Percentiles rank a stretch among this genome's conserved stretches.
Conservation (phyloP, 2,329 filamentous ascomycete species). For the Rutstroemia sp. region DNA sequence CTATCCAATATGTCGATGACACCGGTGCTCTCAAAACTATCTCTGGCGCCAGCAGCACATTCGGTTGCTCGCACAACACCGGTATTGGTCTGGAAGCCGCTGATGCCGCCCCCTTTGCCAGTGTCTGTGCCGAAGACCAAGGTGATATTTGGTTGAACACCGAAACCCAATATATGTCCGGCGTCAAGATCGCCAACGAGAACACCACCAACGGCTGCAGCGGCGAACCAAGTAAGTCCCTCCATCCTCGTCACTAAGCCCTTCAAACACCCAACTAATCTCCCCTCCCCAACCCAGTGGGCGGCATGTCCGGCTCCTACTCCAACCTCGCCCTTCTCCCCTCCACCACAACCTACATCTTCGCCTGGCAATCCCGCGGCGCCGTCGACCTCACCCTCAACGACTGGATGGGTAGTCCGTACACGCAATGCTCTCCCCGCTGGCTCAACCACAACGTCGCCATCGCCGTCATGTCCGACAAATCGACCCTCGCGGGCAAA, state of each 20-base stretch:
- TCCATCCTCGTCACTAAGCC: not conserved
- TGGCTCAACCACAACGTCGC: slow-evolving; percentile 48
- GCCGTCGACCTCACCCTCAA: slow-evolving; percentile 47
- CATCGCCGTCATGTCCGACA: slow-evolving; percentile 48
- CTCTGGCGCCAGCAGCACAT: slow-evolving; percentile 40
- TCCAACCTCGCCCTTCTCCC: slow-evolving; percentile 47
- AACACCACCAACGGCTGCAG: slow-evolving; percentile 51
- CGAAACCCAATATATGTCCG: slow-evolving; percentile 48
- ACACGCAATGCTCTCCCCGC: slow-evolving; percentile 37
- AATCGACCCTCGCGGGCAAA: slow-evolving; percentile 45
- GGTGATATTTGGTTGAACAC: slow-evolving; percentile 59
- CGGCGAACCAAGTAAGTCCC: slow-evolving; percentile 39
- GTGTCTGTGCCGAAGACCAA: slow-evolving; percentile 43
- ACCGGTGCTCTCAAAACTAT: slow-evolving; percentile 44
- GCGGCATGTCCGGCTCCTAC: slow-evolving; percentile 57
- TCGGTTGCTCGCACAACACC: slow-evolving; percentile 59
- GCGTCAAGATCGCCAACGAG: slow-evolving; percentile 55
- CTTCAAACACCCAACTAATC: not conserved
- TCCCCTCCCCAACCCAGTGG: slow-evolving; percentile 35
- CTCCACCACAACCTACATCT: slow-evolving; percentile 46
- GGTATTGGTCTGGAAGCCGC: slow-evolving; percentile 55
- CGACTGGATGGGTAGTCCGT: slow-evolving; percentile 50
- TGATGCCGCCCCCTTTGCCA: slow-evolving; percentile 42
- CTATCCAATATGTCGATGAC: slow-evolving; percentile 41
- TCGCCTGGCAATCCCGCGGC: slow-evolving; percentile 55